These are phyloP conservation scores for Nicotiana rustica DNA, from an alignment of 305 asterid species.

Conservation along the genomic window DNA sequence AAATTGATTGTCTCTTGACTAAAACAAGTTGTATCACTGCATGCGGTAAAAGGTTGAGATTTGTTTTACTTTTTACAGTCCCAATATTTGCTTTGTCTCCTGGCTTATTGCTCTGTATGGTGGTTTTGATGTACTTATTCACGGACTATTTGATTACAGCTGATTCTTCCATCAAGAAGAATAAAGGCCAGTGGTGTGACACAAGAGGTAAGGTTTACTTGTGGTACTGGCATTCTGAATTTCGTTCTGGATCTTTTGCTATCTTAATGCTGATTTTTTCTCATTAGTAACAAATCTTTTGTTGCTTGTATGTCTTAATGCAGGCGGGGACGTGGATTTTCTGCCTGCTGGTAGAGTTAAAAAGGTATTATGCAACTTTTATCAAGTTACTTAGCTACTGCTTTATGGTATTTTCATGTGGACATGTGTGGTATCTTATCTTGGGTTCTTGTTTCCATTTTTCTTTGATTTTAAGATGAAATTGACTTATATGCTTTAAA, in stretches of 20 bases:
- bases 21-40: background rate
- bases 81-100: conserved; percentile 27
- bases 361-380: background rate
- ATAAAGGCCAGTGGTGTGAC: conserved; percentile 11
- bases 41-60: background rate
- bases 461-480: background rate
- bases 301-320: background rate
- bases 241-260: conserved; percentile 12
- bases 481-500: background rate
- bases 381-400: conserved; percentile 2
- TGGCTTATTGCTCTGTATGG: background rate
- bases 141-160: background rate
- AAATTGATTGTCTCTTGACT: background rate
- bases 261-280: conserved; percentile 21
- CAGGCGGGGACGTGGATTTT: conserved; percentile 28
- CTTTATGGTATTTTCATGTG: background rate
- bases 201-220: conserved; percentile 21
- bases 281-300: conserved; percentile 1
- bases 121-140: conserved; percentile 11
- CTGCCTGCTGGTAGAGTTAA: conserved; percentile 13
- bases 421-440: background rate
- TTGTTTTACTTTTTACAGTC: background rate
- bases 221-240: conserved; percentile 27
- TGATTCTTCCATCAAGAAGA: conserved; percentile 29
- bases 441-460: background rate